Evolutionary conservation across 768 basidiomycete genomes (phyloP), one percentile per base, ranked within the genome.

Genomic region (Sporobolomyces phaffii): DNA sequence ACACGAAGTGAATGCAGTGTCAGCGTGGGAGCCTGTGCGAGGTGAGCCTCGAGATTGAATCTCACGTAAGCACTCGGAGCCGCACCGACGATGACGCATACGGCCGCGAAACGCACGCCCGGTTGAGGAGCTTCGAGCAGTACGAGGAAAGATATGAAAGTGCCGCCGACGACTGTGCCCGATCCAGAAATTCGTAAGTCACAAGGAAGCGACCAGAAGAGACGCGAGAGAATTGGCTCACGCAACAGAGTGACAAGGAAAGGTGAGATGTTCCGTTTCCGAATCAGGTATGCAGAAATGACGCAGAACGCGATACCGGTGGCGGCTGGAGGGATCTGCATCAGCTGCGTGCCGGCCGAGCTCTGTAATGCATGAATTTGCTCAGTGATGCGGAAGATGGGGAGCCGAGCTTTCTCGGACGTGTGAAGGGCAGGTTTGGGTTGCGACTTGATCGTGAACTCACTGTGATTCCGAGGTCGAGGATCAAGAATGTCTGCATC

Each of bases 261-360:
- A 2, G 62, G 18, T 3, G 18, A n/a, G 20, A 63, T 26, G 5
- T 48, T 28, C 43, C n/a, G n/a, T 22, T 40, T 41, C 29, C 62
- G 52, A 28, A 63, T 63, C 1, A 54, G 52, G 17, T 22, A 40
- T 20, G 62, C 62, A 20, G 33, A 38, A 34, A 63, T 38, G 36
- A 54, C 26, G 52, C 62, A 63, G 43, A 63, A 54, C 2, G n/a
- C 1, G 36, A 54, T 22, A 18, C 62, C 62, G 2, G 62, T 63
- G 14, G 62, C 52, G 0, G 62, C 62, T 2, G 62, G 62, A 22
- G 62, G 62, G 7, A 63, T 54, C 44, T 63, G 62, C 26, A 63
- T 52, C 11, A 63, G 62, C 45, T 63, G 62, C 2, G 62, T 63
- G 5, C 43, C 45, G 7, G 52, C 52, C 29, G 62, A 54, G 28